Evolutionary conservation across 176 grass and related monocot genomes (phyloP).

Genomic region (Poa annua): DNA sequence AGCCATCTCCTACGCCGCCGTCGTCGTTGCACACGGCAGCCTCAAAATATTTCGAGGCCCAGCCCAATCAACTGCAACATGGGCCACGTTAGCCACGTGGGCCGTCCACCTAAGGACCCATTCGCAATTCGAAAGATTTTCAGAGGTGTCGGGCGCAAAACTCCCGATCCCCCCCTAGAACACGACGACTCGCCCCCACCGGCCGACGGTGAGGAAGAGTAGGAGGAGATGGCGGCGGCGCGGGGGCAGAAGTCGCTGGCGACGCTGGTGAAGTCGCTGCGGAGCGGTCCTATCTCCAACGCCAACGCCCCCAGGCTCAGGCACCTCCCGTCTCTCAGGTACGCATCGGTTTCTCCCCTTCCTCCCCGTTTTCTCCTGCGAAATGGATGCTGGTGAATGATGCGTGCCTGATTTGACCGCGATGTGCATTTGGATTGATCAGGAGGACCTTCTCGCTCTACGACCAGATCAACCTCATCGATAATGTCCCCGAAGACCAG

Average conservation of each 20-base stretch:
- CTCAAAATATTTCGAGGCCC: not conserved
- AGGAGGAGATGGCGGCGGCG: conserved; percentile 44
- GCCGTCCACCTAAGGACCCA: not conserved
- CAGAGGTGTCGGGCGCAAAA: conserved; percentile 22
- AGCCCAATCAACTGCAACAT: conserved; percentile 16
- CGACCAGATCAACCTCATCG: conserved; percentile 99
- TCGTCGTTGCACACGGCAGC: not conserved
- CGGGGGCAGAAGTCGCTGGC: conserved; percentile 65
- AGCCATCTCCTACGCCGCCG: conserved; percentile 22
- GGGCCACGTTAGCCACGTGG: conserved; percentile 13
- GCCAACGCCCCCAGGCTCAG: conserved; percentile 45
- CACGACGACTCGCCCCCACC: conserved; percentile 28
- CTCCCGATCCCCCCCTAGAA: conserved; percentile 29
- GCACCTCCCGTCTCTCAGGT: conserved; percentile 82
- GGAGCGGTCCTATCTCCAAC: conserved; percentile 46
- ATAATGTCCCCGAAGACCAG: conserved; percentile 79
- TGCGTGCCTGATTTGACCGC: not conserved
- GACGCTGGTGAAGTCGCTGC: conserved; percentile 79
- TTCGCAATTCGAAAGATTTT: not conserved
- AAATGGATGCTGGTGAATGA: not conserved
- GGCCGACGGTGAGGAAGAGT: conserved; percentile 33
- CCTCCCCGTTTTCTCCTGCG: not conserved
- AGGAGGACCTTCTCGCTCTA: conserved; percentile 95
- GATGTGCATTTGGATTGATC: conserved; percentile 19
- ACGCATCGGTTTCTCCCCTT: not conserved